Conservation (phyloP, 78 protist species). For the Monocercomonoides exilis region DNA sequence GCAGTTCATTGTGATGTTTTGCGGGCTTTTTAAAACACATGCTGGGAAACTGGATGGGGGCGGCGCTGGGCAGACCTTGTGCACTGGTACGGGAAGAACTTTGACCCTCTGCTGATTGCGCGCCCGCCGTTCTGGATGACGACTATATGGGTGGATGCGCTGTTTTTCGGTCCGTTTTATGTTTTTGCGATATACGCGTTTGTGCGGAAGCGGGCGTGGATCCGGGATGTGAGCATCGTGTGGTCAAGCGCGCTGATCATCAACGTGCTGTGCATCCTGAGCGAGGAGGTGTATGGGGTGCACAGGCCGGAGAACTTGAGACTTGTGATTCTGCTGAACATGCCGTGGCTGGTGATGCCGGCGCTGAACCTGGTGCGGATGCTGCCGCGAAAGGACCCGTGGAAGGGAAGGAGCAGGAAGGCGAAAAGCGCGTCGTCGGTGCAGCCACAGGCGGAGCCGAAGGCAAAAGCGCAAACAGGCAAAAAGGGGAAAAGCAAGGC, state of each 20-base stretch:
- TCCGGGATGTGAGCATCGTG: neutral
- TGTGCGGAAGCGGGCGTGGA: neutral
- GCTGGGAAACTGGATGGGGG: too few relatives aligned
- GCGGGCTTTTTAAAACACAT: too few relatives aligned
- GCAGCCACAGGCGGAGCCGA: too few relatives aligned
- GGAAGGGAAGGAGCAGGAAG: neutral
- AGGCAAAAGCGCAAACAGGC: too few relatives aligned
- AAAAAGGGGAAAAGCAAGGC: too few relatives aligned
- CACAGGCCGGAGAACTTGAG: neutral
- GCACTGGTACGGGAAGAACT: neutral
- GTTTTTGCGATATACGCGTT: neutral
- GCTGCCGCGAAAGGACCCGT: neutral
- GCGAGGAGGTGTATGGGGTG: neutral
- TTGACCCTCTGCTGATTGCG: neutral
- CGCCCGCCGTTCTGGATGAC: neutral
- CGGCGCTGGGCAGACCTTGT: too few relatives aligned
- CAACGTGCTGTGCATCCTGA: neutral
- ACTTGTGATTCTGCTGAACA: neutral
- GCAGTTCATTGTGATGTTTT: too few relatives aligned
- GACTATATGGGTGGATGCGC: neutral
- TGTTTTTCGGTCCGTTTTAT: neutral
- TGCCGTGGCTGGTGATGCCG: neutral
- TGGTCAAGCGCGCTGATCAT: neutral
- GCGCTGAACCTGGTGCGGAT: neutral
- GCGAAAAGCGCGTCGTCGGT: too few relatives aligned